phyloP scores from a whole-genome alignment of 2,329 filamentous ascomycete species.

The Alternaria arborescens region DNA sequence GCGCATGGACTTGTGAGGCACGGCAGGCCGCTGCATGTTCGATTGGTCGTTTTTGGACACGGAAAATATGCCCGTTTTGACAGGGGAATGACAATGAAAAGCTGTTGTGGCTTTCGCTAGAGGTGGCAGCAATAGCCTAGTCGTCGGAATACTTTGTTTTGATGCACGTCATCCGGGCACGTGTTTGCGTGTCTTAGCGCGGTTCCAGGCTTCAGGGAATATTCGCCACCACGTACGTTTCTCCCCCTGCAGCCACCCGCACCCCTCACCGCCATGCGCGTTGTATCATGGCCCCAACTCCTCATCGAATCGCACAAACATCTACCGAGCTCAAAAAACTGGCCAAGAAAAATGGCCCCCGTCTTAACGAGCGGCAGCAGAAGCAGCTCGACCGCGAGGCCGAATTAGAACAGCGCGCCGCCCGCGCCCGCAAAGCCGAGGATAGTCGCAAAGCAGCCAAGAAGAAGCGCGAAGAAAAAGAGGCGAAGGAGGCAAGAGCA shows the following conservation, averaged over 20 bases:
- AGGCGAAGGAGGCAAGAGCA: slow-evolving; percentile 41
- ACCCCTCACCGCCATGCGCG: slow-evolving; percentile 17
- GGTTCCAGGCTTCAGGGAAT: slow-evolving; percentile 4
- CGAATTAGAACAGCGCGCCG: slow-evolving; percentile 46
- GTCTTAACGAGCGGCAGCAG: slow-evolving; percentile 36
- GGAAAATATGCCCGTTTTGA: neutral
- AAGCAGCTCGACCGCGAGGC: slow-evolving; percentile 43
- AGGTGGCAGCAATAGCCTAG: neutral
- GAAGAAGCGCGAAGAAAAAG: slow-evolving; percentile 44
- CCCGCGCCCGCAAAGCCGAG: slow-evolving; percentile 44
- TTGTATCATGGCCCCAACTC: slow-evolving; percentile 34
- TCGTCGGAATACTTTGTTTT: neutral
- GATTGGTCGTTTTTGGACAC: neutral
- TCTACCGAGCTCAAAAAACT: slow-evolving; percentile 46
- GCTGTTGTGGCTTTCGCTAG: no score
- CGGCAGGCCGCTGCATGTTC: neutral
- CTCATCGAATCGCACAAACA: slow-evolving; percentile 44
- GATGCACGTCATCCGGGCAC: slow-evolving; percentile 3
- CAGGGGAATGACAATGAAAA: neutral
- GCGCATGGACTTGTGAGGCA: neutral
- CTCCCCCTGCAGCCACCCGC: neutral
- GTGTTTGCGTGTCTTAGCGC: slow-evolving; percentile 18
- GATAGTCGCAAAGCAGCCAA: slow-evolving; percentile 38
- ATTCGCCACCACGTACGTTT: slow-evolving; percentile 12
- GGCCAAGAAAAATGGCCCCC: slow-evolving; percentile 42